Conservation (phyloP, 1,284 basidiomycete species). For the Kwoniella shivajii region DNA sequence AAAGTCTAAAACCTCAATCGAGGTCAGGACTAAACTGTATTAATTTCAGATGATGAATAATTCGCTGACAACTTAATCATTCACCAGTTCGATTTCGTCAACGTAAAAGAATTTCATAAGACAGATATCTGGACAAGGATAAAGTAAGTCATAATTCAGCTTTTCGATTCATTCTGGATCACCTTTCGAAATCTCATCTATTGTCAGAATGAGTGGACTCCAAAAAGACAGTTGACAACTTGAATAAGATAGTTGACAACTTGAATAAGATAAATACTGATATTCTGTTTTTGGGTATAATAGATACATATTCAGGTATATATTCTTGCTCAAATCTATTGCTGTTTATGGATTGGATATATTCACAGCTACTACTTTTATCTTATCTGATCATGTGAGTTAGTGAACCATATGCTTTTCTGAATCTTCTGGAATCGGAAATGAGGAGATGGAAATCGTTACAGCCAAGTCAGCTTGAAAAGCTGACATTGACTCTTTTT, state of each 20-base stretch:
- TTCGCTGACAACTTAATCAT: too few relatives aligned
- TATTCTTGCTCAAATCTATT: slow-evolving; percentile 90
- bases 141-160: slow-evolving; percentile 69
- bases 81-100: slow-evolving; percentile 98
- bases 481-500: slow-evolving; percentile 1
- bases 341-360: slow-evolving; percentile 96
- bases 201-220: too few relatives aligned
- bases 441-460: neutral
- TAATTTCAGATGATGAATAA: too few relatives aligned
- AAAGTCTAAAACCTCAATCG: too few relatives aligned
- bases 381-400: slow-evolving; percentile 70
- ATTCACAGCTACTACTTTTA: slow-evolving; percentile 94
- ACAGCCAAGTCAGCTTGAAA: too few relatives aligned
- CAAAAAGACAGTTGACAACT: too few relatives aligned
- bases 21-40: too few relatives aligned
- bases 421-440: neutral
- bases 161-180: too few relatives aligned
- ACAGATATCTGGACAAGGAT: slow-evolving; percentile 81
- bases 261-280: too few relatives aligned
- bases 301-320: slow-evolving; percentile 88
- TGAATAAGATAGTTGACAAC: too few relatives aligned
- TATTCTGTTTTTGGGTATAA: too few relatives aligned
- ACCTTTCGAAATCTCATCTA: too few relatives aligned
- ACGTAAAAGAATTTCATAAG: slow-evolving; percentile 82
- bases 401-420: neutral